These are phyloP conservation scores for Noccaea caerulescens DNA, from an alignment of 345 rosid species.

Conservation along the genomic window DNA sequence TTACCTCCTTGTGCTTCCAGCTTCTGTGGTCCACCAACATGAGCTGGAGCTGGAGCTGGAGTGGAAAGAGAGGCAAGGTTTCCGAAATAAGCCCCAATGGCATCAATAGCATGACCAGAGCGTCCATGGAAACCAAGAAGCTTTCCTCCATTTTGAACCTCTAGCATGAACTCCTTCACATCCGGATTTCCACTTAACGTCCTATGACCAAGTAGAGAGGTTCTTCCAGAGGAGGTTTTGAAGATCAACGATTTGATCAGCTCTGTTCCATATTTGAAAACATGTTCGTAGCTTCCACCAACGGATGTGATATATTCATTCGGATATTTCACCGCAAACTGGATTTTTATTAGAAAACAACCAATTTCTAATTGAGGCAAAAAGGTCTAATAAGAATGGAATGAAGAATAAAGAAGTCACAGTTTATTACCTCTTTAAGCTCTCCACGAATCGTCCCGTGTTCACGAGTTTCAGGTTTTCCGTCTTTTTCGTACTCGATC, in stretches of 20 bases:
- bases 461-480: slow-evolving; percentile 12
- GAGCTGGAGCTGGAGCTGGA: background rate
- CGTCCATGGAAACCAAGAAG: slow-evolving; percentile 41
- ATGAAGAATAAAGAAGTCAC: background rate
- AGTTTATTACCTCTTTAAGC: slow-evolving; percentile 18
- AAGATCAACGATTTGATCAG: slow-evolving; percentile 20
- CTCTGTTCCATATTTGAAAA: background rate
- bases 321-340: slow-evolving; percentile 42
- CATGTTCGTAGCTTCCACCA: slow-evolving; percentile 31
- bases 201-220: slow-evolving; percentile 9
- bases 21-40: background rate
- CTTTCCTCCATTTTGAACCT: slow-evolving; percentile 35
- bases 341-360: slow-evolving; percentile 27
- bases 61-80: slow-evolving; percentile 8
- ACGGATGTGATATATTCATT: slow-evolving; percentile 37
- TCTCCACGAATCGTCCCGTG: slow-evolving; percentile 8
- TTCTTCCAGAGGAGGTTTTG: slow-evolving; percentile 29
- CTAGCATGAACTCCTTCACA: slow-evolving; percentile 15
- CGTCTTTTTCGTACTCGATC: slow-evolving; percentile 32
- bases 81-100: slow-evolving; percentile 36
- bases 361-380: background rate
- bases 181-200: background rate
- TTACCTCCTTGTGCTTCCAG: background rate
- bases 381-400: background rate
- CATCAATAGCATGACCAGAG: slow-evolving; percentile 20